Evolutionary conservation across 2,329 filamentous ascomycete species (phyloP), one percentile per base, ranked within the genome.

Genomic region (Cytospora mali): DNA sequence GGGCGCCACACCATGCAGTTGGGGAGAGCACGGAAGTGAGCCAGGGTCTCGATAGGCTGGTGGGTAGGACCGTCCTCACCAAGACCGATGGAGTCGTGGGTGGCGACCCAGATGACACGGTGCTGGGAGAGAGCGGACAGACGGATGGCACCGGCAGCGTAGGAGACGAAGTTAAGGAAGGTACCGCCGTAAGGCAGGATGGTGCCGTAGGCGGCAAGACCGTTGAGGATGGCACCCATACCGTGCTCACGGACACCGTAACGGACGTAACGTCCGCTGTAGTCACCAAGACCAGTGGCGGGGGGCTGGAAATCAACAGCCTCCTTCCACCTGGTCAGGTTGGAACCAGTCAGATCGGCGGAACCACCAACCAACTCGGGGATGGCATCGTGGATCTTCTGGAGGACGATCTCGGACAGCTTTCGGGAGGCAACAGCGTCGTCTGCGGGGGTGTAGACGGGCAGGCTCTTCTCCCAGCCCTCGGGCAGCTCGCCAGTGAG

Each of bases 1-100:
- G 95, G 95, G 75, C 95, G 93, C 95, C 95, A 98, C 73, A 98
- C 94, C 92, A 98, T 97, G 85, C 90, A 91, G 89, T 99, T 99
- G 75, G 95, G 95, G 71, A 98, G 87, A 69, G 95, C 95, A 77
- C 95, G 94, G 92, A 98, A 98, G 82, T 98, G 95, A 65, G 93
- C 90, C 68, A 98, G 88, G 51, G 93, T 97, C 88, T 99, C 95
- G 71, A 99, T 97, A 77, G 95, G 95, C 86, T 99, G 95, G 83
- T 99, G 95, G 62, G 95, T 99, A 71, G 95, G 94, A 68, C 95
- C 95, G 75, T 99, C 95, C 83, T 99, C 95, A 80, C 95, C 95
- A 70, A 98, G 92, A 84, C 95, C 95, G 73, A 99, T 99, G 69
- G 94, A 97, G 86, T 98, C 94, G 86, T 98, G 94, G 71, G 94